Base-by-base conservation (phyloP, 208 protist genomes). In the Wallacemonas sp. region DNA sequence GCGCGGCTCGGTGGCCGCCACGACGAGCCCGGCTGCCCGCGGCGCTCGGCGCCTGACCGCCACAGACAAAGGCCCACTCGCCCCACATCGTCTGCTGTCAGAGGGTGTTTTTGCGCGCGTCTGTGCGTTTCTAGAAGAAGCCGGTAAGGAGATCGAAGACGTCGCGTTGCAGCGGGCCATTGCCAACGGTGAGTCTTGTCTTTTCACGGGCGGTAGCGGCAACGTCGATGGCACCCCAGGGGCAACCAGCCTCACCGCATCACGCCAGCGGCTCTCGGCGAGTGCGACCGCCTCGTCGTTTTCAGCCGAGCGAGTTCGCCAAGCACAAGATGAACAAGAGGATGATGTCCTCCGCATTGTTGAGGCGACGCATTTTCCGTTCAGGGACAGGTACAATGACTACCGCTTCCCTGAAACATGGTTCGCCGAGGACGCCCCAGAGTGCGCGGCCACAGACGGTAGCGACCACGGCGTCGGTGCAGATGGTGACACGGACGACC, bases 61-160 rank as follows among this genome's bases (percentile, higher is more conserved):
- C 24, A 33, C 46, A n/a, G 46, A 54, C 24, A 42, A 27, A 13
- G 53, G 53, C 5, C 53, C 34, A 8, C 45, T 39, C 15, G 66
- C 54, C 1, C 3, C 29, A 15, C 64, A 77, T 29, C 65, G 71
- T 24, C 53, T 32, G 17, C 71, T 77, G 19, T 17, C 46, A 0
- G 59, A 71, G n/a, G 26, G 44, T 1, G n/a, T 30, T 0, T 29
- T 77, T 8, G 1, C 10, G 0, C 65, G 37, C 15, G 30, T 77
- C 9, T 52, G 48, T 32, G 24, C 19, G 10, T 77, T 72, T 30
- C 37, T 77, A 4, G 27, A 39, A 22, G 30, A 17, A 15, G 59
- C 71, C 0, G 65, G 63, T n/a, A 63, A 38, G 19, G 71, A 77
- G 57, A 37, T 72, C 10, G 71, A 72, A 34, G 30, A 26, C n/a